Conservation (phyloP, 176 grass and related monocot genomes). For the Oryza meyeriana region DNA sequence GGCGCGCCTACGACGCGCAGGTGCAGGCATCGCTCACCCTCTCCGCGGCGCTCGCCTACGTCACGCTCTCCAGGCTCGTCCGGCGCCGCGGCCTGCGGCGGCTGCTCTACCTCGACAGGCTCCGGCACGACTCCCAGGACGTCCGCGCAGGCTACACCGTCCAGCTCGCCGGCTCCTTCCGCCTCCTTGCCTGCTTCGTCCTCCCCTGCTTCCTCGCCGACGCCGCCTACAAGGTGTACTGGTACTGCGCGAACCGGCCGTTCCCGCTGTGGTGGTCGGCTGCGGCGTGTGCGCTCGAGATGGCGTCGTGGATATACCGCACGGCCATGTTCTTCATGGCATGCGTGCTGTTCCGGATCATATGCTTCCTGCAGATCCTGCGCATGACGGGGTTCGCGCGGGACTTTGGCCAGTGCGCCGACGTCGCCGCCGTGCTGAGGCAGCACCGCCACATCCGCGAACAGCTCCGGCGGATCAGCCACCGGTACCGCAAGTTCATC, state of each 20-base stretch:
- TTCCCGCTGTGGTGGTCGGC: conserved; percentile 37
- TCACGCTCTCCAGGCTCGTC: conserved; percentile 46
- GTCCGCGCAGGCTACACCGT: conserved; percentile 49
- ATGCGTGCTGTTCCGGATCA: conserved; percentile 74
- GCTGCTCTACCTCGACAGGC: conserved; percentile 72
- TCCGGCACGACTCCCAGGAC: conserved; percentile 55
- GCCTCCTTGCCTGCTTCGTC: conserved; percentile 58
- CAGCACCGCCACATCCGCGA: conserved; percentile 63
- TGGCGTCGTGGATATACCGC: conserved; percentile 74
- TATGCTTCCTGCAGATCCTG: conserved; percentile 82
- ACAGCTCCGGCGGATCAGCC: conserved; percentile 75
- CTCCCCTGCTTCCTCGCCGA: conserved; percentile 56
- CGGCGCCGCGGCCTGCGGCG: conserved; percentile 58
- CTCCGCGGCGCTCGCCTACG: conserved; percentile 44
- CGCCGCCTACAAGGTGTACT: conserved; percentile 66
- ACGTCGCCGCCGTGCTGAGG: conserved; percentile 51
- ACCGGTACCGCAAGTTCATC: conserved; percentile 75
- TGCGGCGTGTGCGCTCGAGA: conserved; percentile 54
- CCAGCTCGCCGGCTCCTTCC: conserved; percentile 48
- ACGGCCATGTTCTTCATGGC: conserved; percentile 64
- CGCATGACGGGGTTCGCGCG: conserved; percentile 70
- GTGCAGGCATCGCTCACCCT: conserved; percentile 66
- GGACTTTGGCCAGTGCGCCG: conserved; percentile 55
- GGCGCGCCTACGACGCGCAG: conserved; percentile 63
- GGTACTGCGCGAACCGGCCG: conserved; percentile 42